Evolutionary conservation across 768 basidiomycete genomes (phyloP), one percentile per base, ranked within the genome.

Genomic region (Tricholomella constricta): DNA sequence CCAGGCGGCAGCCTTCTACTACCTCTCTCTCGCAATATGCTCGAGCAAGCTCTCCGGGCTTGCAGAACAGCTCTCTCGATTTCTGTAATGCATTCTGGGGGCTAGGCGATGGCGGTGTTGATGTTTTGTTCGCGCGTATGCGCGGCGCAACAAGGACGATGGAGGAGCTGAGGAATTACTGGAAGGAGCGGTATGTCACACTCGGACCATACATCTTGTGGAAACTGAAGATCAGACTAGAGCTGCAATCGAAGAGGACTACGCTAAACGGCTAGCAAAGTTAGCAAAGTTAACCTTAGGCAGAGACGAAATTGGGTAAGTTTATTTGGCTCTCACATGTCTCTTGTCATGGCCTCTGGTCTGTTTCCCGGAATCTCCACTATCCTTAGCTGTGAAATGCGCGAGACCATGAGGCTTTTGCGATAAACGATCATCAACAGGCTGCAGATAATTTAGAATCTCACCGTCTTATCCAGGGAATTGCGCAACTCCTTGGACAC

Each of bases 71-170:
- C 51, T 83, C 84, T 9, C 70, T 85, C 62, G 93, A 97, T 72
- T 98, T 94, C 72, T 98, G 95, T 71, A 99, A 98, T 71, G 84
- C 93, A 2, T 98, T 98, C 74, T 98, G 97, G 97, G 93, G 93
- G 10, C 61, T 79, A 17, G 82, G 78, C 25, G 94, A 97, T 75
- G 88, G 80, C 34, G 94, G 94, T 14, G 93, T 91, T 56, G 92
- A 96, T 62, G 92, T 95, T 40, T 77, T 98, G 27, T 89, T 92
- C 67, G 88, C 93, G 27, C 82, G 93, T 55, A 89, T 96, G 85
- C 80, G 93, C 8, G 92, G 91, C 17, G 91, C 89, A 12, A 69
- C 80, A 15, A 81, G 91, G 68, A 94, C 94, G 1, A 84, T 90
- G 74, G 96, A 98, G 43, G 97, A 98, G 57, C 66, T 98, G 44